Percentiles rank a stretch among this genome's conserved stretches.
Conservation (phyloP, 2,329 filamentous ascomycete species). For the Colletotrichum spinosum region DNA sequence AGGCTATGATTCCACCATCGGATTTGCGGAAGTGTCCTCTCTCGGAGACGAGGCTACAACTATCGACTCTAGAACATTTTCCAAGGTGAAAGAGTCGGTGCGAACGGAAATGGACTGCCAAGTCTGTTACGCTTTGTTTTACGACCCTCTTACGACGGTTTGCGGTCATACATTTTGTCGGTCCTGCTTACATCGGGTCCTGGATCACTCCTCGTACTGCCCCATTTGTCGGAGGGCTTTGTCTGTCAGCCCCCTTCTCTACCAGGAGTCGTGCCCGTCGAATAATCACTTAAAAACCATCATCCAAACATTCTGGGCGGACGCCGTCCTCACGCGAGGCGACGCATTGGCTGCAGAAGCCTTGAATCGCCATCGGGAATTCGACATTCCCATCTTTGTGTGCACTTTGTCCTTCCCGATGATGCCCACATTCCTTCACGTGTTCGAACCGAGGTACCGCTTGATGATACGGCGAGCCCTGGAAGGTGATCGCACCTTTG, state of each 20-base stretch:
- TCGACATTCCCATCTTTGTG: slow-evolving; percentile 80
- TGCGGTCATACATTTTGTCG: slow-evolving; percentile 94
- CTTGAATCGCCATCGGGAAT: slow-evolving; percentile 64
- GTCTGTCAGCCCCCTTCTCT: slow-evolving; percentile 58
- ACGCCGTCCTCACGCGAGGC: slow-evolving; percentile 69
- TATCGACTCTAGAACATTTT: slow-evolving; percentile 52
- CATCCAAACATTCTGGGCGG: slow-evolving; percentile 76
- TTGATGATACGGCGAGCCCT: slow-evolving; percentile 87
- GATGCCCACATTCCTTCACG: slow-evolving; percentile 87
- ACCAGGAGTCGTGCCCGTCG: slow-evolving; percentile 55
- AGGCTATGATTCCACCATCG: slow-evolving; percentile 65
- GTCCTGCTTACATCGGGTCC: slow-evolving; percentile 78
- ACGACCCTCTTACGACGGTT: slow-evolving; percentile 84
- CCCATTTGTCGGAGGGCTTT: slow-evolving; percentile 82
- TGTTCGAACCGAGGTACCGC: slow-evolving; percentile 93
- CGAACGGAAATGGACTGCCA: slow-evolving; percentile 86
- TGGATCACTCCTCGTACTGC: slow-evolving; percentile 83
- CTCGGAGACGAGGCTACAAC: slow-evolving; percentile 42
- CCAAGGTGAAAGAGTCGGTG: slow-evolving; percentile 69
- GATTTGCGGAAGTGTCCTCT: slow-evolving; percentile 53
- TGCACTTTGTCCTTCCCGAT: slow-evolving; percentile 84
- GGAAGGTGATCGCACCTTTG: slow-evolving; percentile 80
- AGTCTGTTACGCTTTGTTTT: slow-evolving; percentile 84
- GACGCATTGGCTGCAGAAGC: slow-evolving; percentile 69
- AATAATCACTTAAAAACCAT: slow-evolving; percentile 75